Evolutionary conservation across 371 early-diverging fungal species (phyloP).

Genomic region (Parasitella parasitica): DNA sequence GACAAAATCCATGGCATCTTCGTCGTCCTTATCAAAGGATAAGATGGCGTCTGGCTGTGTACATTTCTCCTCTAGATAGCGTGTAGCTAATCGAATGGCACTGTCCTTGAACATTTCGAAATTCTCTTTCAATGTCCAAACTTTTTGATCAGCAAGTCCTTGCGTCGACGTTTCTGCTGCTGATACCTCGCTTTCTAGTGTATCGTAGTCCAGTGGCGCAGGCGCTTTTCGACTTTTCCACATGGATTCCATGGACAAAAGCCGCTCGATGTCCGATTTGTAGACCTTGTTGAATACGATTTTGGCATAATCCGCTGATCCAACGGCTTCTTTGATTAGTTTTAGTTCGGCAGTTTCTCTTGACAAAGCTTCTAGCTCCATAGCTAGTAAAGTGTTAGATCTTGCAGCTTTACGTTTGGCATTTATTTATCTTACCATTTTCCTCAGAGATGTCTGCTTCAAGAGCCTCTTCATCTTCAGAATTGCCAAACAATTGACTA

Average conservation of each 20-base stretch:
- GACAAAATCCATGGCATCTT: constrained; percentile 87
- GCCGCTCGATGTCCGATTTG: constrained; percentile 72
- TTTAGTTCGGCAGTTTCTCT: constrained; percentile 73
- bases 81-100: constrained; percentile 36
- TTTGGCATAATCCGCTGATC: constrained; percentile 63
- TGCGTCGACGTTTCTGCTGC: not conserved
- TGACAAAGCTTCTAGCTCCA: constrained; percentile 73
- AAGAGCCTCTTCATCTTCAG: constrained; percentile 62
- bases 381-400: constrained; percentile 36
- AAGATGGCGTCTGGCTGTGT: constrained; percentile 53
- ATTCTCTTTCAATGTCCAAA: constrained; percentile 65
- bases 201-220: constrained; percentile 59
- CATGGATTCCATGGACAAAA: constrained; percentile 84
- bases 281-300: constrained; percentile 89
- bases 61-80: constrained; percentile 40
- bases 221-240: constrained; percentile 84
- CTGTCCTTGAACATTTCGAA: constrained; percentile 58
- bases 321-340: constrained; percentile 59
- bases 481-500: constrained; percentile 83
- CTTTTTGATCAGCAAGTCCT: constrained; percentile 62
- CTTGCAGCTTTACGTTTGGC: constrained; percentile 61
- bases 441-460: constrained; percentile 56
- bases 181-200: constrained; percentile 22
- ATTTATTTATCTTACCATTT: constrained; percentile 60
- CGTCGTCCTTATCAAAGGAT: constrained; percentile 94